These are phyloP conservation scores for Porcisia deanei DNA, from an alignment of 208 protist species.

Conservation along the genomic window DNA sequence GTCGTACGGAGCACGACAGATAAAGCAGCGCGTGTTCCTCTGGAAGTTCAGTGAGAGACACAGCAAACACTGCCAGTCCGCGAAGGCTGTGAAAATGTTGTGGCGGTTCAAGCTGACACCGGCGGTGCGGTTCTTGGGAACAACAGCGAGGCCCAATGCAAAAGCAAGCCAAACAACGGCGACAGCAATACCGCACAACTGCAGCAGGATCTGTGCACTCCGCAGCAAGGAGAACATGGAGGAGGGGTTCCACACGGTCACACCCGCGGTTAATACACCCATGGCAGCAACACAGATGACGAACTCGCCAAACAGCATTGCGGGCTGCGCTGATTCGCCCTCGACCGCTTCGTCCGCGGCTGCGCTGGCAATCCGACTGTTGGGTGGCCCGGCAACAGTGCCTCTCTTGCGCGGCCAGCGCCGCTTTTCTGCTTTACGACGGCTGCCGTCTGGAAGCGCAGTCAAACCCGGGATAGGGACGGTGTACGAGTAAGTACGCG, in stretches of 20 bases:
- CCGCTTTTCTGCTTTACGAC: conserved; percentile 8
- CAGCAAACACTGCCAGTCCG: conserved; percentile 73
- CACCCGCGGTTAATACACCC: conserved; percentile 21
- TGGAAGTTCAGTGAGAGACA: conserved; percentile 79
- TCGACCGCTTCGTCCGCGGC: neutral
- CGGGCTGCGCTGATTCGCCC: neutral
- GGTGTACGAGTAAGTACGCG: conserved; percentile 66
- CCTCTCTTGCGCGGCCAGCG: conserved; percentile 8
- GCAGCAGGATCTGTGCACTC: conserved; percentile 15
- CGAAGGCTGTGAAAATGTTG: conserved; percentile 55
- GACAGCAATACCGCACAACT: conserved; percentile 25
- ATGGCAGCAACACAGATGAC: conserved; percentile 6
- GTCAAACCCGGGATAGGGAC: conserved; percentile 44
- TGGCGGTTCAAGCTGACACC: conserved; percentile 62
- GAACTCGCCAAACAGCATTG: conserved; percentile 44
- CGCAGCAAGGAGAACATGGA: neutral
- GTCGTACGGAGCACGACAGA: conserved; percentile 69
- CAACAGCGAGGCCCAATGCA: conserved; percentile 48
- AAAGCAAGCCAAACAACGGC: conserved; percentile 31
- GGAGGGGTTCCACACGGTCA: conserved; percentile 17
- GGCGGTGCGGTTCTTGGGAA: conserved; percentile 20
- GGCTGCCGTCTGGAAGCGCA: conserved; percentile 30
- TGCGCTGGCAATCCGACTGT: neutral
- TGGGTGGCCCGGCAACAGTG: neutral
- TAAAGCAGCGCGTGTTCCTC: conserved; percentile 65